These are phyloP conservation scores for Tricholoma sp. DNA, from an alignment of 768 basidiomycete genomes.

Conservation along the genomic window DNA sequence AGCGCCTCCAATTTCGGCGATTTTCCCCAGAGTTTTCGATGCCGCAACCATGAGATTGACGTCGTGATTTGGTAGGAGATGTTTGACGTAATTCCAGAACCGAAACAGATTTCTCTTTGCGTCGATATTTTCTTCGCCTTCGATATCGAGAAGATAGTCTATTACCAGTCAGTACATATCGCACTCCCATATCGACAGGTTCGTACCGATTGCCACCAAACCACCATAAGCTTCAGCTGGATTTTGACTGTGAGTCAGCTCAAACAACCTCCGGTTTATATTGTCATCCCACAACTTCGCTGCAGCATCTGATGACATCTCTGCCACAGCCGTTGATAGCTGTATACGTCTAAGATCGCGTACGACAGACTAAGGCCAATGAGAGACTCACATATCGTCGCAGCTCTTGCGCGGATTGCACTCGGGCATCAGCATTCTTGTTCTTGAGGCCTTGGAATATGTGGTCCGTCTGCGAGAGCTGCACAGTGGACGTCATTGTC, in stretches of 20 bases:
- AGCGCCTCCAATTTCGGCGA: conserved; percentile 77
- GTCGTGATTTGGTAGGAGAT: conserved; percentile 86
- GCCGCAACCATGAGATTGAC: conserved; percentile 92
- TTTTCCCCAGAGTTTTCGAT: conserved; percentile 87
- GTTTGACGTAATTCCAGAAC: conserved; percentile 90
- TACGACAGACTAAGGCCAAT: conserved; percentile 1
- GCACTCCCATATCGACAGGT: background rate
- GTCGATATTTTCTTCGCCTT: conserved; percentile 77
- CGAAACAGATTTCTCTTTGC: conserved; percentile 78
- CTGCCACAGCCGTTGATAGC: conserved; percentile 70
- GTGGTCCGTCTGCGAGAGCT: conserved; percentile 54
- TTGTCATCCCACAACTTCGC: conserved; percentile 84
- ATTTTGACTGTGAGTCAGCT: conserved; percentile 78
- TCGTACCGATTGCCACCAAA: conserved; percentile 79
- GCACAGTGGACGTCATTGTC: conserved; percentile 58
- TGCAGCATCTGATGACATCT: conserved; percentile 78
- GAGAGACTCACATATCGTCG: conserved; percentile 60
- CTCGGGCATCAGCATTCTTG: conserved; percentile 58
- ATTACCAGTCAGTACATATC: background rate
- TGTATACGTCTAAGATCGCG: conserved; percentile 23
- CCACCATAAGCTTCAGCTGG: conserved; percentile 81
- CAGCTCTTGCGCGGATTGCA: conserved; percentile 66
- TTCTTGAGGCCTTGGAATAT: conserved; percentile 67
- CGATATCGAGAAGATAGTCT: conserved; percentile 74
- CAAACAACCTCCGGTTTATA: conserved; percentile 75